Evolutionary conservation across 2,329 filamentous ascomycete species (phyloP).

Genomic region (Trichoderma atrobrunneum): DNA sequence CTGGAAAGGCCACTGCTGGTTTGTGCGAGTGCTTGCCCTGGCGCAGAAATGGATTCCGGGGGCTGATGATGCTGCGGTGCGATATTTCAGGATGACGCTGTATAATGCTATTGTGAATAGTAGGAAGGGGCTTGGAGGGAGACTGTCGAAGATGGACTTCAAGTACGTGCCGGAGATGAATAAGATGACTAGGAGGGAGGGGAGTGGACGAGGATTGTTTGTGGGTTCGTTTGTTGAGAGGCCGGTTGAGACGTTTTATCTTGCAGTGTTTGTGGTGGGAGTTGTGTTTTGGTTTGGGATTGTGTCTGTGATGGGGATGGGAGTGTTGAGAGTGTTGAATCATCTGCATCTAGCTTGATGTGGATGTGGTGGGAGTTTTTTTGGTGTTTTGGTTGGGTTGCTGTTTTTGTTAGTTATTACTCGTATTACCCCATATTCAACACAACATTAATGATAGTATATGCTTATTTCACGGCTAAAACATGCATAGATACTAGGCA

Average conservation of each 20-base stretch:
- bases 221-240: slow-evolving; percentile 21
- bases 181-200: slow-evolving; percentile 25
- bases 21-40: slow-evolving; percentile 29
- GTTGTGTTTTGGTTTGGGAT: background rate
- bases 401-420: background rate
- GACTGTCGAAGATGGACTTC: slow-evolving; percentile 33
- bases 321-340: background rate
- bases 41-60: slow-evolving; percentile 28
- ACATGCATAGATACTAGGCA: background rate
- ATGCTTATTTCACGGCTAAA: background rate
- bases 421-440: background rate
- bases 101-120: slow-evolving; percentile 32
- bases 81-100: slow-evolving; percentile 27
- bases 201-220: slow-evolving; percentile 19
- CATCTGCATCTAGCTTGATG: too few relatives aligned
- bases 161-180: slow-evolving; percentile 31
- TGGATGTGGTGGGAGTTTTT: background rate
- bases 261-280: slow-evolving; percentile 26
- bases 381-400: background rate
- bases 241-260: slow-evolving; percentile 29
- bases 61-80: slow-evolving; percentile 28
- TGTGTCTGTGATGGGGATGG: background rate
- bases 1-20: slow-evolving; percentile 33
- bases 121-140: slow-evolving; percentile 25
- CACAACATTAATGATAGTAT: background rate